These are phyloP conservation scores for Tolypocladium nubicola DNA, from an alignment of 2,329 filamentous ascomycete genomes.

Conservation along the genomic window DNA sequence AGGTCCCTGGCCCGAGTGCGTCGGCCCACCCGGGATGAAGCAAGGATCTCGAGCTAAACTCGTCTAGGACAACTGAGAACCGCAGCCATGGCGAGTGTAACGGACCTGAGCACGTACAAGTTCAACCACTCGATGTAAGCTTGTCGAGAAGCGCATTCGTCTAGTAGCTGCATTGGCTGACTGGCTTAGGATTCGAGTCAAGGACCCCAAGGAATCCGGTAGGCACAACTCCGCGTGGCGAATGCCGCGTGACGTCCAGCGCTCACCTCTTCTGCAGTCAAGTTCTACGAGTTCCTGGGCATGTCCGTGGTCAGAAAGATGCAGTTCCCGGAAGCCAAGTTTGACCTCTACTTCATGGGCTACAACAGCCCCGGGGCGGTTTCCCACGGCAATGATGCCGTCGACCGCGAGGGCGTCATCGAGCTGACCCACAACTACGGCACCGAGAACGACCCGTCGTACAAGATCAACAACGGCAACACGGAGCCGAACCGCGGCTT, in stretches of 20 bases:
- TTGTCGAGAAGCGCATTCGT: neutral
- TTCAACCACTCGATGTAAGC: constrained; percentile 77
- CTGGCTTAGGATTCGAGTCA: constrained; percentile 68
- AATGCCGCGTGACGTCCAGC: neutral
- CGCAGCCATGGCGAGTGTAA: constrained; percentile 51
- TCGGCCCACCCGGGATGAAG: neutral
- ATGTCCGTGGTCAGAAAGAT: constrained; percentile 76
- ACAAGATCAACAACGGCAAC: constrained; percentile 80
- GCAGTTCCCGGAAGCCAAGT: constrained; percentile 76
- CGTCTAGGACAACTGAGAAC: neutral
- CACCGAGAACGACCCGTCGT: constrained; percentile 74
- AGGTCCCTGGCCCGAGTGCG: constrained; percentile 2
- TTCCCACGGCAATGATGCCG: constrained; percentile 60
- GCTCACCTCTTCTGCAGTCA: constrained; percentile 39
- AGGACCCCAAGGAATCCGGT: constrained; percentile 78
- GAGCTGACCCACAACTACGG: constrained; percentile 82
- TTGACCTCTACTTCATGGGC: constrained; percentile 90
- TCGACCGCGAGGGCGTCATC: constrained; percentile 81
- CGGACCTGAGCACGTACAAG: constrained; percentile 69
- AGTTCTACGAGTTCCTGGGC: constrained; percentile 90
- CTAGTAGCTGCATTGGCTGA: constrained; percentile 1
- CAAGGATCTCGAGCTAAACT: neutral
- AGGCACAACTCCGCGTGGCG: constrained; percentile 11
- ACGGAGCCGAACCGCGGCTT: constrained; percentile 76
- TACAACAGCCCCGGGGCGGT: constrained; percentile 69